Evolutionary conservation across 106 monocot genomes (phyloP).

Genomic region (Narthecium ossifragum): DNA sequence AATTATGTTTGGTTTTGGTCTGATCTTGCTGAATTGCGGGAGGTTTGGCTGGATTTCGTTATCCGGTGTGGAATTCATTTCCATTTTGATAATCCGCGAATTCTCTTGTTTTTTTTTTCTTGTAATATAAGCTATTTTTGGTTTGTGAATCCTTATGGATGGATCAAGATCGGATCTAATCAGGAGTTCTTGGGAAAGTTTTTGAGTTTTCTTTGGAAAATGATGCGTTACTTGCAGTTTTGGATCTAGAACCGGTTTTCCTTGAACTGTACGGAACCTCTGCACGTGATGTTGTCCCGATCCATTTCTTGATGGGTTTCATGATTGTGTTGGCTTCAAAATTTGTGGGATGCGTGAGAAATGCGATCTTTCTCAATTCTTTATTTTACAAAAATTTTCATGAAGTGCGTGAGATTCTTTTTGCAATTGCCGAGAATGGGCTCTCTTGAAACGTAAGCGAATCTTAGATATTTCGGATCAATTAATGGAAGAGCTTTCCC

Average conservation of each 20-base stretch:
- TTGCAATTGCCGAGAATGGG: background rate
- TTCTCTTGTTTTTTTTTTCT: background rate
- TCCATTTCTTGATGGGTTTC: background rate
- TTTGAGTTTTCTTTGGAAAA: background rate
- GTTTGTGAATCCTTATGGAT: background rate
- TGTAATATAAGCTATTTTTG: background rate
- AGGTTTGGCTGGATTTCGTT: background rate
- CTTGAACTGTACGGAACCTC: conserved; percentile 3
- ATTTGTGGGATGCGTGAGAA: background rate
- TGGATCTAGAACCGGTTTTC: conserved; percentile 2
- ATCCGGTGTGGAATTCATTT: background rate
- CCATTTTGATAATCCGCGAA: background rate
- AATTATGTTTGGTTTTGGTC: background rate
- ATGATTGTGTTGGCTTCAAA: background rate
- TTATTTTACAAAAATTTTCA: background rate
- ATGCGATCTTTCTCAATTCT: background rate
- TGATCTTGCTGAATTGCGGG: background rate
- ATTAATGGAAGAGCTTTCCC: background rate
- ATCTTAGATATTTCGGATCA: background rate
- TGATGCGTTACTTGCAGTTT: background rate
- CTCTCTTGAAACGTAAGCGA: background rate
- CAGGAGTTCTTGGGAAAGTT: background rate
- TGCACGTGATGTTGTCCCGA: background rate
- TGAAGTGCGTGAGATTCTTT: background rate
- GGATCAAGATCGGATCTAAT: conserved; percentile 15